Conservation (phyloP, 2,329 filamentous ascomycete species). For the Cercospora citrullina region DNA sequence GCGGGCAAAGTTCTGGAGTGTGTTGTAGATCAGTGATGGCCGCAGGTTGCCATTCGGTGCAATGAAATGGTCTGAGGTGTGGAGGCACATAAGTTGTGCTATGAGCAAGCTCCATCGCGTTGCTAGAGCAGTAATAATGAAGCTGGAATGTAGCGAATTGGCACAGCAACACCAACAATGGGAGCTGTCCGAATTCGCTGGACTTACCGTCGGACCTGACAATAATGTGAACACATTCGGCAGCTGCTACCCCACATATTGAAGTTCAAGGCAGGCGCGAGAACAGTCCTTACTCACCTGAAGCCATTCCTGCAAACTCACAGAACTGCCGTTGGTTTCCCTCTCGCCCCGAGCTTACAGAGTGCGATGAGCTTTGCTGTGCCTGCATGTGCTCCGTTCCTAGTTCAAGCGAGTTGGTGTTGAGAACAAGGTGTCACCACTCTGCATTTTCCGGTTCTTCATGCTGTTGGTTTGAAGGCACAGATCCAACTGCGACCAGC, state of each 20-base stretch:
- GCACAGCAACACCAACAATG: constrained; percentile 18
- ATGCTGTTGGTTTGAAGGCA: not conserved
- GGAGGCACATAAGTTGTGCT: constrained; percentile 16
- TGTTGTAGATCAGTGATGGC: not conserved
- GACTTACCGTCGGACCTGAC: not conserved
- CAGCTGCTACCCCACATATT: not conserved
- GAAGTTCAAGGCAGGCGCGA: not conserved
- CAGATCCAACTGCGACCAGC: not conserved
- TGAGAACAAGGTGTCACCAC: not conserved
- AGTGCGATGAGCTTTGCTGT: not conserved
- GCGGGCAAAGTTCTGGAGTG: constrained; percentile 26
- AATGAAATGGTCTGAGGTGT: constrained; percentile 20
- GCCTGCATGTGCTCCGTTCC: not conserved
- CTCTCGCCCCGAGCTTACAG: not conserved
- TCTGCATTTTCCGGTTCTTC: not conserved
- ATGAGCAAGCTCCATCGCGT: constrained; percentile 11
- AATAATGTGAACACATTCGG: not conserved
- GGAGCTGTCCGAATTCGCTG: not conserved
- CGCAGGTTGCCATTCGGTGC: not conserved
- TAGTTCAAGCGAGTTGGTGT: not conserved
- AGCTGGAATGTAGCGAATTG: constrained; percentile 19
- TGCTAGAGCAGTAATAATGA: constrained; percentile 4
- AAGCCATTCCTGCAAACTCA: not conserved
- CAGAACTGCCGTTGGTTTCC: not conserved
- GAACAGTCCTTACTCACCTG: not conserved